phyloP scores from a whole-genome alignment of 192 early-diverging fungal species.

The Rhizophagus clarus region DNA sequence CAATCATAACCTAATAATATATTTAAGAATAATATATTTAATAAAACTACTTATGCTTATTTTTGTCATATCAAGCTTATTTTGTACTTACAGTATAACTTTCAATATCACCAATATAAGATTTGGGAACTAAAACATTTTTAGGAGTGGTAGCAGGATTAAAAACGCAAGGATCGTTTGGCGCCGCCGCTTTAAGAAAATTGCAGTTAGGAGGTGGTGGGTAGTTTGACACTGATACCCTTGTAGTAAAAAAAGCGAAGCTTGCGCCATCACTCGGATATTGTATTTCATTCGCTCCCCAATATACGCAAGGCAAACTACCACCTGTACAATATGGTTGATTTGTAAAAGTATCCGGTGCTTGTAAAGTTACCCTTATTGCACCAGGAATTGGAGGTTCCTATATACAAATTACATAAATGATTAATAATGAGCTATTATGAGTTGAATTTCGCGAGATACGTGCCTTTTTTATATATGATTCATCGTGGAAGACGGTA shows the following conservation, averaged over 20 bases:
- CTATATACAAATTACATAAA: neutral
- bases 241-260: conserved; percentile 41
- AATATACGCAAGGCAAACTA: neutral
- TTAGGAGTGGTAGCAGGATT: conserved; percentile 21
- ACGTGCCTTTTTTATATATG: conserved; percentile 27
- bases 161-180: conserved; percentile 24
- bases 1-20: conserved; percentile 38
- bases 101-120: conserved; percentile 45
- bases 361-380: conserved; percentile 26
- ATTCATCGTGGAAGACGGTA: neutral
- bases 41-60: neutral
- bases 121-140: conserved; percentile 25
- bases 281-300: conserved; percentile 29
- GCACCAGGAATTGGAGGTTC: conserved; percentile 29
- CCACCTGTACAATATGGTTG: conserved; percentile 14
- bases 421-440: neutral
- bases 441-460: neutral
- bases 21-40: neutral
- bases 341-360: neutral
- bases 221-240: conserved; percentile 36
- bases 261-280: conserved; percentile 30
- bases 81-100: conserved; percentile 31
- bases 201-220: conserved; percentile 32
- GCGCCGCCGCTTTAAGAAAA: conserved; percentile 23
- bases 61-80: neutral